Conservation (phyloP, 345 rosid species). For the Euphorbia tirucalli region DNA sequence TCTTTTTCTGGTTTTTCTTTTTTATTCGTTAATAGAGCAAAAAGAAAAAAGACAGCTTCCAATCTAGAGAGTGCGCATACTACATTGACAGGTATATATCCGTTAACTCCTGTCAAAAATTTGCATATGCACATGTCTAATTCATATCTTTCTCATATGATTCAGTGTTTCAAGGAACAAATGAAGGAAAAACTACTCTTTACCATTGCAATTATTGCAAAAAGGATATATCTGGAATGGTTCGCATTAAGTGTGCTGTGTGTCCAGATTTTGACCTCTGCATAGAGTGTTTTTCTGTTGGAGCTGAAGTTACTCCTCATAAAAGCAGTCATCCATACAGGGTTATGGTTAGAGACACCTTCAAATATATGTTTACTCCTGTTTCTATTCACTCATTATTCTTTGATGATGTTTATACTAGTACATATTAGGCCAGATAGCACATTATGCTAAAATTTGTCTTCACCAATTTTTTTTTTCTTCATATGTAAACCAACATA, state of each 20-base stretch:
- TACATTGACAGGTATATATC: constrained; percentile 35
- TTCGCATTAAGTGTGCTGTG: constrained; percentile 82
- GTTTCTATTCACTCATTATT: neutral
- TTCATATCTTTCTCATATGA: constrained; percentile 6
- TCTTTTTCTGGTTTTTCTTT: constrained; percentile 4
- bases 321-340: constrained; percentile 73
- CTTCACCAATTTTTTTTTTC: neutral
- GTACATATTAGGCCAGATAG: neutral
- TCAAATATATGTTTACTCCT: neutral
- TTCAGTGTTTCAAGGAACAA: constrained; percentile 41
- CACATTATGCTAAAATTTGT: neutral
- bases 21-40: constrained; percentile 43
- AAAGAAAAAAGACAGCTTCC: constrained; percentile 49
- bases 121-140: neutral
- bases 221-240: constrained; percentile 78
- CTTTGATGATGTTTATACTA: neutral
- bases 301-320: constrained; percentile 75
- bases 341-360: too few relatives aligned
- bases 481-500: neutral
- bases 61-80: constrained; percentile 44
- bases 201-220: constrained; percentile 91
- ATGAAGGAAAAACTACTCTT: constrained; percentile 50
- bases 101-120: neutral
- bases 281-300: constrained; percentile 82
- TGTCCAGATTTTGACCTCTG: constrained; percentile 95